A percentile compares a stretch with the other conserved stretches of the same genome.
Conservation (phyloP, 1,284 basidiomycete genomes). For the Hymenochaete sp. region DNA sequence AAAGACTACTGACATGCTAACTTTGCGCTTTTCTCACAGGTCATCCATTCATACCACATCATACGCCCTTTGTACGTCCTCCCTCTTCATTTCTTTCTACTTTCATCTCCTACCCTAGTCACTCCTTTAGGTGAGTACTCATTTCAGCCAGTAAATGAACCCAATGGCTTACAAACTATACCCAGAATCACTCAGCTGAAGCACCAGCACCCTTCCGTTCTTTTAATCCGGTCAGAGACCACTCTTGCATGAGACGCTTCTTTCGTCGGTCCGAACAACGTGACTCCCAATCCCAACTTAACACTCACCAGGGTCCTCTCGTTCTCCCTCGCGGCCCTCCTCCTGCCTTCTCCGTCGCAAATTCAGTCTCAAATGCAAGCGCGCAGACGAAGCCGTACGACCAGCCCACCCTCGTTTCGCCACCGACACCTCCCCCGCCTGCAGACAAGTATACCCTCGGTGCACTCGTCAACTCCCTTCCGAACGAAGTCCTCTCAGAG, state of each 20-base stretch:
- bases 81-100: not conserved
- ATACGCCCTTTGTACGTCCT: too few species aligned
- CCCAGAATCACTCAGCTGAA: slow-evolving; percentile 4
- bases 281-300: not conserved
- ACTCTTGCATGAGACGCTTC: slow-evolving; percentile 6
- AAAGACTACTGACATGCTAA: too few species aligned
- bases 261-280: slow-evolving; percentile 1
- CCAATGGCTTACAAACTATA: too few species aligned
- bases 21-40: too few species aligned
- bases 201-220: not conserved
- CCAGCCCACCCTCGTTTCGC: not conserved
- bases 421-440: not conserved
- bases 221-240: not conserved
- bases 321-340: not conserved
- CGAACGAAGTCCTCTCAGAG: slow-evolving; percentile 13
- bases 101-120: slow-evolving; percentile 3
- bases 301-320: not conserved
- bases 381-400: not conserved
- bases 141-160: not conserved
- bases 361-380: not conserved
- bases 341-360: not conserved
- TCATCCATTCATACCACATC: too few species aligned
- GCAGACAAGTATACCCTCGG: slow-evolving; percentile 5
- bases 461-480: slow-evolving; percentile 5
- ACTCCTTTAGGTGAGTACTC: slow-evolving; percentile 7